Percentiles rank a stretch among this genome's conserved stretches.
Evolutionary conservation across 2,329 filamentous ascomycete species (phyloP).

Genomic region (Drechslera avenae): DNA sequence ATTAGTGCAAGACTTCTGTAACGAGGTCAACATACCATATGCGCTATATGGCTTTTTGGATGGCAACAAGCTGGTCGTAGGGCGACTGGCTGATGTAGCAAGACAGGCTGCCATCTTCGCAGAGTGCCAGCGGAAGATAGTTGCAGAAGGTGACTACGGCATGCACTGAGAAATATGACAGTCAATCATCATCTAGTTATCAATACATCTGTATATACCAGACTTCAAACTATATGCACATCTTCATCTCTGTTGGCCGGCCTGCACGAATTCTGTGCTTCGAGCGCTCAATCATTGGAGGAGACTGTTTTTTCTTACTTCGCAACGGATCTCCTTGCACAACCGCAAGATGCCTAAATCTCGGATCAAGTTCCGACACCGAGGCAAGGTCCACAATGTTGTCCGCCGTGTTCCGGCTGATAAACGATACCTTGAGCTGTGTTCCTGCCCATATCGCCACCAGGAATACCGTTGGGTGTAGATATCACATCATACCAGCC

Average conservation of each 20-base stretch:
- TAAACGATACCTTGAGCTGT: neutral
- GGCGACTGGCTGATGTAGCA: constrained; percentile 62
- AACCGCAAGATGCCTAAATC: neutral
- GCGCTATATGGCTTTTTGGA: constrained; percentile 65
- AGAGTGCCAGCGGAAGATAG: constrained; percentile 57
- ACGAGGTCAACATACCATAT: constrained; percentile 68
- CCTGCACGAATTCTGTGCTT: too few relatives aligned
- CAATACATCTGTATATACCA: too few relatives aligned
- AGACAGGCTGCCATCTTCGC: constrained; percentile 65
- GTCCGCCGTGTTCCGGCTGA: constrained; percentile 11
- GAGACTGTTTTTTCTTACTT: too few relatives aligned
- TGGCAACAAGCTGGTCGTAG: constrained; percentile 64
- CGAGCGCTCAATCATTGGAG: too few relatives aligned
- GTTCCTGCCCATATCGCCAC: neutral
- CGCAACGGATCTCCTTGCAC: too few relatives aligned
- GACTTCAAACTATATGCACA: too few relatives aligned
- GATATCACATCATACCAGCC: too few relatives aligned
- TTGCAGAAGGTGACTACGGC: constrained; percentile 39
- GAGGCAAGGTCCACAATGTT: constrained; percentile 1
- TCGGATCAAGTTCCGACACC: constrained; percentile 5
- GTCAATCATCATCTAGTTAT: too few relatives aligned
- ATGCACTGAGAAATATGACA: constrained; percentile 23
- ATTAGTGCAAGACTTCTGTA: constrained; percentile 66
- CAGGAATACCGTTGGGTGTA: neutral
- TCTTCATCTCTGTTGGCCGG: too few relatives aligned